A percentile compares a stretch with the other conserved stretches of the same genome.
These are phyloP conservation scores for Quercus glauca DNA, from an alignment of 306 rosid genomes.

Conservation along the genomic window DNA sequence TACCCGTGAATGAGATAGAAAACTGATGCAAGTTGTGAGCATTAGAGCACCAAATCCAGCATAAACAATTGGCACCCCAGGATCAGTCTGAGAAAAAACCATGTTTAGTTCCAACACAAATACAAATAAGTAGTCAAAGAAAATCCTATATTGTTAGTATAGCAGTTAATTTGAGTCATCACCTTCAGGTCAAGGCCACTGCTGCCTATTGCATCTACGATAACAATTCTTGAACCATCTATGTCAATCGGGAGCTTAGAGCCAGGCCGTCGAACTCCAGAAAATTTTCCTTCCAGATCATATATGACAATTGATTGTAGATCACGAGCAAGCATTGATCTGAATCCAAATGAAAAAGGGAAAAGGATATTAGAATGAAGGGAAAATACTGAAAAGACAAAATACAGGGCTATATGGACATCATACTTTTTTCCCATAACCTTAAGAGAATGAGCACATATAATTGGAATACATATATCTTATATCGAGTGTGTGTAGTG, in stretches of 20 bases:
- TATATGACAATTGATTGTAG: constrained; percentile 84
- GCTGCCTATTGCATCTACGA: constrained; percentile 93
- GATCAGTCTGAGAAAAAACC: constrained; percentile 68
- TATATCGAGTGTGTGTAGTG: background rate
- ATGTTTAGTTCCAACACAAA: constrained; percentile 11
- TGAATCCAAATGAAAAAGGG: constrained; percentile 30
- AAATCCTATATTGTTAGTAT: background rate
- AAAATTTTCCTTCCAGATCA: constrained; percentile 84
- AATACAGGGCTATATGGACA: background rate
- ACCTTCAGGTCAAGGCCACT: constrained; percentile 95
- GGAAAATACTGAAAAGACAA: background rate
- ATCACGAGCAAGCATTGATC: constrained; percentile 98
- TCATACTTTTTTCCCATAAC: background rate
- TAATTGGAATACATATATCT: background rate
- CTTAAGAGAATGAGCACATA: background rate
- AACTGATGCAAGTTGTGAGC: constrained; percentile 97
- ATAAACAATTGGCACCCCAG: constrained; percentile 89
- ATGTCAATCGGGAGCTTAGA: constrained; percentile 87
- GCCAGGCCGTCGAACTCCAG: constrained; percentile 82
- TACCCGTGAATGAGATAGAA: constrained; percentile 89
- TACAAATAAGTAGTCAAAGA: constrained; percentile 7
- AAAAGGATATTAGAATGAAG: constrained; percentile 4
- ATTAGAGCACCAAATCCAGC: constrained; percentile 98
- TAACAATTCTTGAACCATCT: constrained; percentile 60
- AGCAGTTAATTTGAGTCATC: constrained; percentile 8